These are phyloP conservation scores for Eutypa lata DNA, from an alignment of 2,329 filamentous ascomycete genomes.

Conservation along the genomic window DNA sequence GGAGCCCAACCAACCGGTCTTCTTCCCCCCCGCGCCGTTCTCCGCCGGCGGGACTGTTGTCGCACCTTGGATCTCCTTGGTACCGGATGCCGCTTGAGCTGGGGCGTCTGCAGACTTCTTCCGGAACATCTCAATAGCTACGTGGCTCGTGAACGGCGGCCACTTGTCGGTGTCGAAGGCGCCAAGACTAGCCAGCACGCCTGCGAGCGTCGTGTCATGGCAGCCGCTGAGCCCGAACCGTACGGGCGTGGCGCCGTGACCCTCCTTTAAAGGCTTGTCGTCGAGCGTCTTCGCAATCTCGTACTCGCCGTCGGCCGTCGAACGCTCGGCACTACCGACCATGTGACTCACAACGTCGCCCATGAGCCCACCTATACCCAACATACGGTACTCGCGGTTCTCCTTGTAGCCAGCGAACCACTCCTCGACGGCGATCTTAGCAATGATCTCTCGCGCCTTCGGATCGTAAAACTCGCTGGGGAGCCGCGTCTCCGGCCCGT, in stretches of 20 bases:
- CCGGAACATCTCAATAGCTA: slow-evolving; percentile 87
- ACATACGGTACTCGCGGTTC: slow-evolving; percentile 77
- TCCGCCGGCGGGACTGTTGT: too few relatives aligned
- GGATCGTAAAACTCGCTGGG: slow-evolving; percentile 85
- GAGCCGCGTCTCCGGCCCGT: slow-evolving; percentile 74
- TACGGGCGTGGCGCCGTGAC: slow-evolving; percentile 43
- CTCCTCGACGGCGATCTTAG: slow-evolving; percentile 80
- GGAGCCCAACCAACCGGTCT: slow-evolving; percentile 29
- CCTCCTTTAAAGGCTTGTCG: slow-evolving; percentile 30
- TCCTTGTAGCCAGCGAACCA: slow-evolving; percentile 90
- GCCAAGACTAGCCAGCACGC: slow-evolving; percentile 72
- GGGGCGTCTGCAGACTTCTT: slow-evolving; percentile 32
- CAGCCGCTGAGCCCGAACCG: slow-evolving; percentile 81
- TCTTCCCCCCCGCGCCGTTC: slow-evolving; percentile 8
- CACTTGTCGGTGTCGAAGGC: slow-evolving; percentile 71
- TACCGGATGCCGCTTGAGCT: too few relatives aligned
- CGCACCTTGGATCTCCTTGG: too few relatives aligned
- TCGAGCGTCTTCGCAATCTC: slow-evolving; percentile 35
- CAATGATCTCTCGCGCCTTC: slow-evolving; percentile 64
- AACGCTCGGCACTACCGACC: slow-evolving; percentile 62
- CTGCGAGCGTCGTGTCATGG: slow-evolving; percentile 90
- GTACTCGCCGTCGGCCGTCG: slow-evolving; percentile 50
- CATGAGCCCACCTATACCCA: slow-evolving; percentile 82
- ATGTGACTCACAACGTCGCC: slow-evolving; percentile 80
- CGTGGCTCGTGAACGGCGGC: slow-evolving; percentile 91